Percentiles rank a stretch among this genome's conserved stretches.
Evolutionary conservation across 2,329 filamentous ascomycete species (phyloP).

Genomic region (Aureobasidium sp.): DNA sequence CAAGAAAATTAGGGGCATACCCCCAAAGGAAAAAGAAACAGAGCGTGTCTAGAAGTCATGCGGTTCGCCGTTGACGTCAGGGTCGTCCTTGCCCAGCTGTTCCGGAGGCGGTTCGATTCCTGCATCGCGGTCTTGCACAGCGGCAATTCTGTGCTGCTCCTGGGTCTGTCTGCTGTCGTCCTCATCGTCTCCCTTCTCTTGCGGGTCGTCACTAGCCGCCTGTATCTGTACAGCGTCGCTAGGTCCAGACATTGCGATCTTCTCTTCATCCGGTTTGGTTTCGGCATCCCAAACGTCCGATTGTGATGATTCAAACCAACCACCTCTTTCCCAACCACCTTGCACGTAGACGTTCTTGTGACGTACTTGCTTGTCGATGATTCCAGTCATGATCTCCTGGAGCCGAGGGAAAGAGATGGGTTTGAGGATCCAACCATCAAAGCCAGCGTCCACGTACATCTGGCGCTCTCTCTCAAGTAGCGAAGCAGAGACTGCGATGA

Average conservation of each 20-base stretch:
- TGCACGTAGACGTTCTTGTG: constrained; percentile 71
- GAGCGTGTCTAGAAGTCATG: neutral
- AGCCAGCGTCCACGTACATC: constrained; percentile 79
- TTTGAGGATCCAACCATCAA: constrained; percentile 93
- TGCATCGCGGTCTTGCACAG: constrained; percentile 25
- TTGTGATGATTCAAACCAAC: constrained; percentile 73
- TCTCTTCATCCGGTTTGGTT: constrained; percentile 36
- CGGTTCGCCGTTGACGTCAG: constrained; percentile 6
- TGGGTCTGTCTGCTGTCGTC: constrained; percentile 33
- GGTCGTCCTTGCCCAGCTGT: neutral
- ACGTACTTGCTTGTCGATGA: constrained; percentile 67
- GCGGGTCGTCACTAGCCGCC: constrained; percentile 35
- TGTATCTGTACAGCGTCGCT: constrained; percentile 35
- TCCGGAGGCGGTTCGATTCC: constrained; percentile 15
- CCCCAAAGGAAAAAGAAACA: neutral
- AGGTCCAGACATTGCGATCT: constrained; percentile 27
- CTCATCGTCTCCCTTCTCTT: constrained; percentile 32
- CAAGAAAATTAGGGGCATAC: too few relatives aligned
- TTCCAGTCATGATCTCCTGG: constrained; percentile 72
- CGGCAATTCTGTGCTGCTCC: constrained; percentile 35
- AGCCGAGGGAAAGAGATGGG: constrained; percentile 85
- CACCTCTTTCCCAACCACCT: constrained; percentile 86
- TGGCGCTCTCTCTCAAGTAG: constrained; percentile 74
- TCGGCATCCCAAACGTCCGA: constrained; percentile 40
- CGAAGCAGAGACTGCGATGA: constrained; percentile 90